Conservation (phyloP, 2,329 filamentous ascomycete genomes). For the Calonectria montana region DNA sequence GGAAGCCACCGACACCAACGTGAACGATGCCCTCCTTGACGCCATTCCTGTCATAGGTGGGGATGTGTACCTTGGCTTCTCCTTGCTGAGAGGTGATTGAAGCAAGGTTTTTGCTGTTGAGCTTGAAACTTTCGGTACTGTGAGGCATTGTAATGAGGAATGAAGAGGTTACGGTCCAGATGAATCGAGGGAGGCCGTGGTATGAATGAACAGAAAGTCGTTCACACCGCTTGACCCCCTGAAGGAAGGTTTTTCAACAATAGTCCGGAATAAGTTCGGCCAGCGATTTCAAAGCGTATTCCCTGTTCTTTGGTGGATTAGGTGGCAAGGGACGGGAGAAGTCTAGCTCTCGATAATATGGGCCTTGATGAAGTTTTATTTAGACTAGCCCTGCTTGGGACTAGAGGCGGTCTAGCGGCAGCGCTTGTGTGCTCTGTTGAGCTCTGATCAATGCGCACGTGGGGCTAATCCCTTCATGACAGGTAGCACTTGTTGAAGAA, state of each 20-base stretch:
- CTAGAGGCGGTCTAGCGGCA: not conserved
- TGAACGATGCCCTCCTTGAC: conserved; percentile 67
- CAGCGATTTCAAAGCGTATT: conserved; percentile 29
- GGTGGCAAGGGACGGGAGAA: conserved; percentile 7
- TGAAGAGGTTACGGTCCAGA: not conserved
- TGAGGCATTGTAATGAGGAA: conserved; percentile 22
- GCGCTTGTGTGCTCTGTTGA: too few species aligned
- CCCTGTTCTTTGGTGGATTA: conserved; percentile 3
- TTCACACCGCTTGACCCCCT: conserved; percentile 29
- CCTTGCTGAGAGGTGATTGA: conserved; percentile 37
- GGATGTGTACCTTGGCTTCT: conserved; percentile 42
- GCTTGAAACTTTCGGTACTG: conserved; percentile 39
- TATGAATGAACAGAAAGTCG: conserved; percentile 28
- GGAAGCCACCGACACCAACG: conserved; percentile 66
- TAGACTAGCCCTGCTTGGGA: conserved; percentile 6
- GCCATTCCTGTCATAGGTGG: conserved; percentile 56
- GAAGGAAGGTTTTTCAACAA: conserved; percentile 35
- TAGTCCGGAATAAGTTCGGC: conserved; percentile 34
- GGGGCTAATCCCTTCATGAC: too few species aligned
- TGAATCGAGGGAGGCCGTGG: conserved; percentile 16
- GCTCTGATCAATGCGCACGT: too few species aligned
- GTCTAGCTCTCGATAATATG: conserved; percentile 14
- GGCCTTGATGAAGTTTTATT: conserved; percentile 19
- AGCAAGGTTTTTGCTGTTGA: conserved; percentile 40
- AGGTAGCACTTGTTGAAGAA: too few species aligned